These are phyloP conservation scores for Wickerhamomyces strasburgensis DNA, from an alignment of 805 yeast genomes.

Conservation along the genomic window DNA sequence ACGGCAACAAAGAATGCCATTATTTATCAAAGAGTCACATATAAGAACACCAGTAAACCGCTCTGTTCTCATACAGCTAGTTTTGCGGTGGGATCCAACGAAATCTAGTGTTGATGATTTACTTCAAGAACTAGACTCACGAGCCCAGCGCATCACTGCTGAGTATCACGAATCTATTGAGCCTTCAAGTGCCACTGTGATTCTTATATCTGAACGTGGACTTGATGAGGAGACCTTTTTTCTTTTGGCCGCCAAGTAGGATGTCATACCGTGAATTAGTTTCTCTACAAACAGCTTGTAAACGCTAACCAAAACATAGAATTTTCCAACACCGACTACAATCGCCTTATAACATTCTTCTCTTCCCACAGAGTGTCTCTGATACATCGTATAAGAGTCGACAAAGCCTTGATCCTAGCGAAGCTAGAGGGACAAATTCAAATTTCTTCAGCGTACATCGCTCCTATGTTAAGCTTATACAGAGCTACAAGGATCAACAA, in stretches of 20 bases:
- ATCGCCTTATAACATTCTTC: too few species aligned
- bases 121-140: neutral
- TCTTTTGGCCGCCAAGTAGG: constrained; percentile 9
- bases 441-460: constrained; percentile 6
- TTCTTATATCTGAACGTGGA: constrained; percentile 1
- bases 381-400: too few species aligned
- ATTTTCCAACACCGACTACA: too few species aligned
- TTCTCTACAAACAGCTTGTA: too few species aligned
- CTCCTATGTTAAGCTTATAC: constrained; percentile 6
- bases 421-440: constrained; percentile 4
- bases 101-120: neutral
- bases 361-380: too few species aligned
- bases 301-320: too few species aligned
- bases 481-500: constrained; percentile 1
- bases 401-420: too few species aligned
- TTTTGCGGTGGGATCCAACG: constrained; percentile 3
- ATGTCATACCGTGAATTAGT: too few species aligned
- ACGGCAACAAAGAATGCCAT: neutral
- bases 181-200: neutral
- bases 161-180: constrained; percentile 3
- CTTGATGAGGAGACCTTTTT: constrained; percentile 6
- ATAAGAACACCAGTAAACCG: constrained; percentile 5
- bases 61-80: constrained; percentile 6
- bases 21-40: constrained; percentile 4
- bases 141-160: neutral